Evolutionary conservation across 352 stramenopile genomes (phyloP).

Genomic region (Pythium periplocum): DNA sequence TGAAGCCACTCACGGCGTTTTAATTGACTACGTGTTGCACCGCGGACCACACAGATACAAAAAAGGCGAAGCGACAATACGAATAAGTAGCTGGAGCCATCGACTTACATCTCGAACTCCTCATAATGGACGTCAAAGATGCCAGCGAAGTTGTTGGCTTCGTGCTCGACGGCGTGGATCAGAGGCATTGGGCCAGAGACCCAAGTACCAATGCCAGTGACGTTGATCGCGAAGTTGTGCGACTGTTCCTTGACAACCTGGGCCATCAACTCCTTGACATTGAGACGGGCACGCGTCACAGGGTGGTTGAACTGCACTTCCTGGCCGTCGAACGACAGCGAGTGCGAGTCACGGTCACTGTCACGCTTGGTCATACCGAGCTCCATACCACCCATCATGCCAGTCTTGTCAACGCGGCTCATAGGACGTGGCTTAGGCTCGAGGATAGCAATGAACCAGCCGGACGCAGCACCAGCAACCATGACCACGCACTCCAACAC

Average conservation of each 20-base stretch:
- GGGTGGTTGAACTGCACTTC: conserved; percentile 75
- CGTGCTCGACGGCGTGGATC: conserved; percentile 70
- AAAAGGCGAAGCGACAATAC: too few species aligned
- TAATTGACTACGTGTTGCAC: too few species aligned
- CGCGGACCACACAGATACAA: too few species aligned
- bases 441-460: conserved; percentile 58
- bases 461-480: conserved; percentile 43
- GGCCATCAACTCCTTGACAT: conserved; percentile 71
- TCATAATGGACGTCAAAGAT: conserved; percentile 89
- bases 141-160: conserved; percentile 68
- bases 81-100: conserved; percentile 7
- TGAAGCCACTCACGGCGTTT: too few species aligned
- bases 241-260: conserved; percentile 83
- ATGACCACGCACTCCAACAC: conserved; percentile 74
- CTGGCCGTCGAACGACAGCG: conserved; percentile 71
- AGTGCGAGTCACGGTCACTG: conserved; percentile 52
- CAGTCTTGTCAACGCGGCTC: conserved; percentile 70
- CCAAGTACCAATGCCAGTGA: conserved; percentile 77
- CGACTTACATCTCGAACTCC: conserved; percentile 83
- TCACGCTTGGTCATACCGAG: conserved; percentile 27
- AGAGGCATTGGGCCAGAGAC: conserved; percentile 79
- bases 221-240: conserved; percentile 77
- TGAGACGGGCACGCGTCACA: conserved; percentile 58
- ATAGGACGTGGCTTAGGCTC: conserved; percentile 69
- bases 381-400: conserved; percentile 42